Evolutionary conservation across 768 basidiomycete genomes (phyloP).

Genomic region (Boletus rubescentipes): DNA sequence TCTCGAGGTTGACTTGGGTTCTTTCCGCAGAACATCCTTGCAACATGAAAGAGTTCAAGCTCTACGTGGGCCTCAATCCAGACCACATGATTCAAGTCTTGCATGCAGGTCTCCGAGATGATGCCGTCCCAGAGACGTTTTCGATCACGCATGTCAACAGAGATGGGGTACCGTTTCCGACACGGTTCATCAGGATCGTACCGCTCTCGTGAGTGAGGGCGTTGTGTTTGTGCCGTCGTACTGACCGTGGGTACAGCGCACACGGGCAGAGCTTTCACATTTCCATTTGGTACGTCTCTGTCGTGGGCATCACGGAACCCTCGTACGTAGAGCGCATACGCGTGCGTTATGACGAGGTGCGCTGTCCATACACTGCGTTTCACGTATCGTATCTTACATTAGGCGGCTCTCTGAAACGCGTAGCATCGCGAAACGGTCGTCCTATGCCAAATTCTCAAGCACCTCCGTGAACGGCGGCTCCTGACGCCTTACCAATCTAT

Average conservation of each 20-base stretch:
- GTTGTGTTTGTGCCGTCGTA: neutral
- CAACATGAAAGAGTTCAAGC: constrained; percentile 81
- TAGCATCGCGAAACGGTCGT: constrained; percentile 68
- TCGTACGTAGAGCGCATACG: constrained; percentile 55
- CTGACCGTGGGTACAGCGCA: constrained; percentile 42
- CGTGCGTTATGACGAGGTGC: constrained; percentile 61
- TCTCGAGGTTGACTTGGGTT: neutral
- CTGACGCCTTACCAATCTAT: constrained; percentile 52
- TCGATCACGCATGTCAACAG: constrained; percentile 53
- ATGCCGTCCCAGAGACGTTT: constrained; percentile 63
- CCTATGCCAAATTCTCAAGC: constrained; percentile 52
- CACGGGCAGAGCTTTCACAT: constrained; percentile 73
- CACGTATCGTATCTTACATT: neutral
- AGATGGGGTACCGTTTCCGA: constrained; percentile 58
- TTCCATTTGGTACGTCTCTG: constrained; percentile 73
- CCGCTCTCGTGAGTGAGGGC: constrained; percentile 63
- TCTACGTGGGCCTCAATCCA: constrained; percentile 61
- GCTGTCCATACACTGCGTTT: constrained; percentile 10
- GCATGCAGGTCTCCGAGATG: constrained; percentile 64
- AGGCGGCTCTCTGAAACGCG: neutral
- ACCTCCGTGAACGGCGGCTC: constrained; percentile 73
- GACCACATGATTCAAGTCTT: constrained; percentile 71
- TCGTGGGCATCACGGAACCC: constrained; percentile 59
- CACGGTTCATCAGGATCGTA: constrained; percentile 70
- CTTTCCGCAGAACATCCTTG: constrained; percentile 67